These are phyloP conservation scores for Pseudoturritis turrita DNA, from an alignment of 345 rosid species.

Conservation along the genomic window DNA sequence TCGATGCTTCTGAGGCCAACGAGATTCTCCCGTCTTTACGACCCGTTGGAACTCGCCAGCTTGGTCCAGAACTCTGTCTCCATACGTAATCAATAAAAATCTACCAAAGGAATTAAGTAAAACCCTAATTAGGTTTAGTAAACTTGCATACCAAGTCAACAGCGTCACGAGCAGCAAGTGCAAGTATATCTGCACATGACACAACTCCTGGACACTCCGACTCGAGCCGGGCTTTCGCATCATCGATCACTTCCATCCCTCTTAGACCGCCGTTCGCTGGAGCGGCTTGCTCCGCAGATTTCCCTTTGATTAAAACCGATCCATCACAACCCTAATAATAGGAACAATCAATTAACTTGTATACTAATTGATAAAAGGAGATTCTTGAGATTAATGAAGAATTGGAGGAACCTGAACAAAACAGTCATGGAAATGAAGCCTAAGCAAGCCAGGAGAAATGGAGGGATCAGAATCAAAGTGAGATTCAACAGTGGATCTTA, in stretches of 20 bases:
- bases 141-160: constrained; percentile 37
- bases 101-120: not conserved
- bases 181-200: constrained; percentile 56
- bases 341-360: not conserved
- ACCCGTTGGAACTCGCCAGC: constrained; percentile 72
- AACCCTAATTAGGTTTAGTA: not conserved
- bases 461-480: constrained; percentile 56
- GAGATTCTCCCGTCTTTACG: constrained; percentile 74
- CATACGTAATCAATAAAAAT: not conserved
- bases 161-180: constrained; percentile 54
- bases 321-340: constrained; percentile 48
- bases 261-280: constrained; percentile 28
- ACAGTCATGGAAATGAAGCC: constrained; percentile 78
- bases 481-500: constrained; percentile 58
- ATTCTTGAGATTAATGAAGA: not conserved
- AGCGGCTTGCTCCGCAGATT: constrained; percentile 41
- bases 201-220: constrained; percentile 46
- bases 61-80: constrained; percentile 57
- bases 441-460: constrained; percentile 58
- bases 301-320: constrained; percentile 43
- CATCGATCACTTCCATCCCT: constrained; percentile 48
- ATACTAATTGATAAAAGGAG: not conserved
- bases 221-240: constrained; percentile 50
- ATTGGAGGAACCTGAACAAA: constrained; percentile 51
- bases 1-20: constrained; percentile 43